phyloP scores from a whole-genome alignment of 2,329 filamentous ascomycete genomes.

The Trichoderma brevicompactum region DNA sequence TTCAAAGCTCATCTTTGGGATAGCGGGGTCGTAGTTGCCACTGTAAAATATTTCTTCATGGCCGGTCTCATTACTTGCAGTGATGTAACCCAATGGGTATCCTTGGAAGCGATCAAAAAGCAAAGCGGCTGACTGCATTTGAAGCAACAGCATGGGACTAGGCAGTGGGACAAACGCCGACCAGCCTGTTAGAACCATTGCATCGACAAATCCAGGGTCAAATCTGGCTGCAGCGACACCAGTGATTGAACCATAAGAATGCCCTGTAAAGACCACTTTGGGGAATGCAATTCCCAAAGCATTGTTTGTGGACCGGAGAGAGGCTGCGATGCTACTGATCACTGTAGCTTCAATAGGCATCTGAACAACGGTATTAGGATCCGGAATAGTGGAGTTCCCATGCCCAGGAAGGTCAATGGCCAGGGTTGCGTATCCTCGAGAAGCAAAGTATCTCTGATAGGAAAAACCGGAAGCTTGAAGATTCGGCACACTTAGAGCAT shows the following conservation, averaged over 20 bases:
- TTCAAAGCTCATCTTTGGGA: slow-evolving; percentile 5
- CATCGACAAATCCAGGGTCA: slow-evolving; percentile 3
- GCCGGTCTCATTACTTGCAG: slow-evolving; percentile 2
- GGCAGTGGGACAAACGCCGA: slow-evolving; percentile 11
- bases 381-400: slow-evolving; percentile 7
- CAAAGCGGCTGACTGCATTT: slow-evolving; percentile 7
- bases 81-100: slow-evolving; percentile 13
- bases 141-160: neutral
- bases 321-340: neutral
- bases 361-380: slow-evolving; percentile 7
- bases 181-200: slow-evolving; percentile 12
- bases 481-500: neutral
- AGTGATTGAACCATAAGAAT: slow-evolving; percentile 13
- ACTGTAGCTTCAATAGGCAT: slow-evolving; percentile 7
- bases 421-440: slow-evolving; percentile 8
- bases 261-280: slow-evolving; percentile 5
- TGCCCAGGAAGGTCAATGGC: slow-evolving; percentile 11
- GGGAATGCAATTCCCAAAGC: neutral
- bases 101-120: slow-evolving; percentile 11
- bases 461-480: slow-evolving; percentile 7
- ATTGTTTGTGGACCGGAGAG: neutral
- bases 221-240: slow-evolving; percentile 11
- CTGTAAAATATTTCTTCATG: slow-evolving; percentile 4
- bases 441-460: slow-evolving; percentile 13
- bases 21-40: neutral